A percentile compares a stretch with the other conserved stretches of the same genome.
Conservation (phyloP, 768 basidiomycete species). For the Mycena epipterygia region DNA sequence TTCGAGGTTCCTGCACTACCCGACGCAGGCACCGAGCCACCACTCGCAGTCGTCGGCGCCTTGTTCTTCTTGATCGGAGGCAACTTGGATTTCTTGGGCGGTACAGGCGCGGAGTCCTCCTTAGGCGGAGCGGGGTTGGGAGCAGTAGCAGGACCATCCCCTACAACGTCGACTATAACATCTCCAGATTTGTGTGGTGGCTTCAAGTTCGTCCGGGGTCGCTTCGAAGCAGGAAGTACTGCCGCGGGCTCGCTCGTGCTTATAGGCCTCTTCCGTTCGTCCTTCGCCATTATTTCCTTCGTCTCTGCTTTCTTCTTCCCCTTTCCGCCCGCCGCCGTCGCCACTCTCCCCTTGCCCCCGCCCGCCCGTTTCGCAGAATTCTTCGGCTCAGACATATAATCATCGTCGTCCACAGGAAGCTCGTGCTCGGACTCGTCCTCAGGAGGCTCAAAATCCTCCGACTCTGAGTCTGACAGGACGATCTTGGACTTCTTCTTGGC, state of each 20-base stretch:
- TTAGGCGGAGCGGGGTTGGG: slow-evolving; percentile 42
- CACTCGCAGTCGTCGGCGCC: slow-evolving; percentile 36
- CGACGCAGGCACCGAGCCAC: slow-evolving; percentile 45
- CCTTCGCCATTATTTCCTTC: slow-evolving; percentile 55
- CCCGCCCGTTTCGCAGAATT: slow-evolving; percentile 37
- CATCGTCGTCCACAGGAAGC: slow-evolving; percentile 35
- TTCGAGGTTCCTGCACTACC: slow-evolving; percentile 39
- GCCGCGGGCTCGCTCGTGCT: slow-evolving; percentile 31
- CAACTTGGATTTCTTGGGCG: slow-evolving; percentile 71
- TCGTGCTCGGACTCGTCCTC: slow-evolving; percentile 37
- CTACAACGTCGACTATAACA: slow-evolving; percentile 48
- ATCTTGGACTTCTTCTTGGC: slow-evolving; percentile 24
- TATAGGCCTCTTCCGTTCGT: slow-evolving; percentile 53
- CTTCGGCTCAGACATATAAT: slow-evolving; percentile 38
- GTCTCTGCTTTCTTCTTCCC: slow-evolving; percentile 51
- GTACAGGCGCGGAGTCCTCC: slow-evolving; percentile 50
- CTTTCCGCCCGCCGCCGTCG: slow-evolving; percentile 41
- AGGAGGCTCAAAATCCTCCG: slow-evolving; percentile 35
- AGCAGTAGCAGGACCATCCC: slow-evolving; percentile 42
- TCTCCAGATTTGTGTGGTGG: slow-evolving; percentile 47
- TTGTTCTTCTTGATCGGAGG: slow-evolving; percentile 81
- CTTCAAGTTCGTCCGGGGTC: slow-evolving; percentile 50
- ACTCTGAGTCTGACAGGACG: slow-evolving; percentile 43
- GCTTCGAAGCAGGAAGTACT: slow-evolving; percentile 46
- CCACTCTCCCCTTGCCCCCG: slow-evolving; percentile 45